A percentile compares a stretch with the other conserved stretches of the same genome.
Evolutionary conservation across 305 asterid genomes (phyloP).

Genomic region (Solanum hybrid): DNA sequence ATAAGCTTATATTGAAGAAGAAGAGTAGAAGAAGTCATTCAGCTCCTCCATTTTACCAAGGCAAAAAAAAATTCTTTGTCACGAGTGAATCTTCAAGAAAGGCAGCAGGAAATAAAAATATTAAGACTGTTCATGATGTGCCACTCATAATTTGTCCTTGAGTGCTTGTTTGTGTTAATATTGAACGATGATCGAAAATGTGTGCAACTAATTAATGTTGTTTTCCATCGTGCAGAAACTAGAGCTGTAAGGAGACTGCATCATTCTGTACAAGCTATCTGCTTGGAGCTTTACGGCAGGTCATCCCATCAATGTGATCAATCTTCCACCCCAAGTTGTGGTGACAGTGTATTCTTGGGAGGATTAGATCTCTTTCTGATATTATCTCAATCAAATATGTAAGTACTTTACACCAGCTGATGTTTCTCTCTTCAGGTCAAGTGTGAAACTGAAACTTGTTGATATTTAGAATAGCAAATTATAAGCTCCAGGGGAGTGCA

Average conservation of each 20-base stretch:
- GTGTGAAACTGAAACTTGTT: constrained; percentile 1
- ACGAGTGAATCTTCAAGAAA: constrained; percentile 24
- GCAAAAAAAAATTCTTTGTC: background rate
- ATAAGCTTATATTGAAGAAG: background rate
- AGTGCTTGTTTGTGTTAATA: constrained; percentile 2
- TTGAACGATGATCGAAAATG: background rate
- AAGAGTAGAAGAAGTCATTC: background rate
- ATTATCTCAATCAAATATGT: background rate
- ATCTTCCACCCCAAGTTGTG: constrained; percentile 24
- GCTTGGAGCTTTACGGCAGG: constrained; percentile 16
- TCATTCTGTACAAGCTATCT: constrained; percentile 21
- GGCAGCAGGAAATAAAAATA: constrained; percentile 21
- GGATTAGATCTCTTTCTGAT: background rate
- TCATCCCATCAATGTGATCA: constrained; percentile 15
- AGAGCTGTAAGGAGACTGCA: constrained; percentile 21
- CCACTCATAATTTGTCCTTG: constrained; percentile 4
- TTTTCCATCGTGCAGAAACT: constrained; percentile 31
- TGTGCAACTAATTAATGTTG: background rate
- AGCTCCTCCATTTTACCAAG: background rate
- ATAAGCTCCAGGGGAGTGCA: constrained; percentile 17
- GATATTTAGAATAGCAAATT: constrained; percentile 17
- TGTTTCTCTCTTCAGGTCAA: constrained; percentile 32
- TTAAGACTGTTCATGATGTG: constrained; percentile 7
- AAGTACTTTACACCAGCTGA: background rate
- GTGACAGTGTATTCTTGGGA: constrained; percentile 14